Percentiles rank a stretch among this genome's conserved stretches.
phyloP scores from a whole-genome alignment of 306 rosid species.

The Acmispon strigosus region DNA sequence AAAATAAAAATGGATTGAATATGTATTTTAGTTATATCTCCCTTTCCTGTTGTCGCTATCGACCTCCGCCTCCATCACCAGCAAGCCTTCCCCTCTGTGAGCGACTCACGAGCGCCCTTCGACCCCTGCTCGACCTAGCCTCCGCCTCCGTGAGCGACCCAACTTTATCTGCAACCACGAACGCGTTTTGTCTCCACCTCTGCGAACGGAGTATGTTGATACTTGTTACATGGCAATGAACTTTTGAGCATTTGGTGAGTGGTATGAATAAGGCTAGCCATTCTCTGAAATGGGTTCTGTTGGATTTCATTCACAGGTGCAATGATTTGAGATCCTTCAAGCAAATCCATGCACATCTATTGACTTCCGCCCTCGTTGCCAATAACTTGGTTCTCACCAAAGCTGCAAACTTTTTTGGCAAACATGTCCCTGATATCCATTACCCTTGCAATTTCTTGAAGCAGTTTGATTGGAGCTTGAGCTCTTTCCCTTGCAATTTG shows the following conservation, averaged over 20 bases:
- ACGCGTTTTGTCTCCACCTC: too few species aligned
- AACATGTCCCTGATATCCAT: conserved; percentile 28
- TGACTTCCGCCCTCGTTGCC: conserved; percentile 48
- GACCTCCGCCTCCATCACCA: too few species aligned
- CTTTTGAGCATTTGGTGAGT: not conserved
- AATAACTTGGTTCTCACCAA: conserved; percentile 41
- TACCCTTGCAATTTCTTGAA: conserved; percentile 60
- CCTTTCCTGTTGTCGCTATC: too few species aligned
- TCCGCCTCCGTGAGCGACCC: too few species aligned
- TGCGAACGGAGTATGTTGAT: not conserved
- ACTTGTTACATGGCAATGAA: not conserved
- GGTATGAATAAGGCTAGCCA: conserved; percentile 21
- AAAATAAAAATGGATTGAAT: too few species aligned
- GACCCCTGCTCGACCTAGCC: too few species aligned
- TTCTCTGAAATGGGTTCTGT: conserved; percentile 49
- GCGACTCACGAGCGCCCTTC: too few species aligned
- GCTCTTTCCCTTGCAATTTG: conserved; percentile 63
- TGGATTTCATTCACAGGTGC: conserved; percentile 44
- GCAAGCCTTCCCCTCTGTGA: too few species aligned
- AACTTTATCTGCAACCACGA: too few species aligned
- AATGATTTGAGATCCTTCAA: conserved; percentile 42
- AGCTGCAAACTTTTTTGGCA: conserved; percentile 50
- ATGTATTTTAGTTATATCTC: too few species aligned
- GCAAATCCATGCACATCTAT: conserved; percentile 52
- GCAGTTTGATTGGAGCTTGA: conserved; percentile 52